These are phyloP conservation scores for Morella rubra DNA, from an alignment of 306 rosid species.

Conservation along the genomic window DNA sequence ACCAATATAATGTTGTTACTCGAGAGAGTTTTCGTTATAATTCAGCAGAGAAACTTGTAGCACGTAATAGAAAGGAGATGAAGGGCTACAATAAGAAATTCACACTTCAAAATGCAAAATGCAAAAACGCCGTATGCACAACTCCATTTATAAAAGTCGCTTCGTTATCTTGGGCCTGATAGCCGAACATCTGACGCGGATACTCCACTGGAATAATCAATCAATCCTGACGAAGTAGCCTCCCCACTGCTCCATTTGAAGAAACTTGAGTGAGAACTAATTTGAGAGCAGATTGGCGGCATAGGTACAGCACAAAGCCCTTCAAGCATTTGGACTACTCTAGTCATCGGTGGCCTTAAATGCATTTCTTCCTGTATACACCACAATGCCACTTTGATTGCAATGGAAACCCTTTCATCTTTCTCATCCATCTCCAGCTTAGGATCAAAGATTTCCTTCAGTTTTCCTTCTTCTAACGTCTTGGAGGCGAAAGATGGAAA, in stretches of 20 bases:
- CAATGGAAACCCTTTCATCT: conserved; percentile 31
- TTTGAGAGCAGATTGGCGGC: conserved; percentile 19
- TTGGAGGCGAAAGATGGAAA: conserved; percentile 31
- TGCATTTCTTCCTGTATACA: conserved; percentile 41
- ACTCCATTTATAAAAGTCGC: background rate
- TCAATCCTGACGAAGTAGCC: conserved; percentile 12
- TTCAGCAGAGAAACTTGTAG: background rate
- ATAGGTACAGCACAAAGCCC: conserved; percentile 28
- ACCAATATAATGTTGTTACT: too few species aligned
- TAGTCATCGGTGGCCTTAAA: conserved; percentile 42
- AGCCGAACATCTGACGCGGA: conserved; percentile 28
- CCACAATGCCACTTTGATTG: conserved; percentile 38
- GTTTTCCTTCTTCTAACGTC: conserved; percentile 51
- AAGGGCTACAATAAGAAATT: background rate
- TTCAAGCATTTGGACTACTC: conserved; percentile 47
- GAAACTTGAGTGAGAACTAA: conserved; percentile 17
- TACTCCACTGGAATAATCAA: conserved; percentile 20
- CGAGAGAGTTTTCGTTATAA: background rate
- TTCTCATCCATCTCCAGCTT: conserved; percentile 50
- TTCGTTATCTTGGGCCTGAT: conserved; percentile 37
- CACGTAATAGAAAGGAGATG: background rate
- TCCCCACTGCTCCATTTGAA: conserved; percentile 34
- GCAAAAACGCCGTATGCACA: background rate
- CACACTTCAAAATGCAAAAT: background rate
- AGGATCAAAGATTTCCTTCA: conserved; percentile 46